Evolutionary conservation across 2,329 filamentous ascomycete species (phyloP).

Genomic region (Xylariaceae sp.): DNA sequence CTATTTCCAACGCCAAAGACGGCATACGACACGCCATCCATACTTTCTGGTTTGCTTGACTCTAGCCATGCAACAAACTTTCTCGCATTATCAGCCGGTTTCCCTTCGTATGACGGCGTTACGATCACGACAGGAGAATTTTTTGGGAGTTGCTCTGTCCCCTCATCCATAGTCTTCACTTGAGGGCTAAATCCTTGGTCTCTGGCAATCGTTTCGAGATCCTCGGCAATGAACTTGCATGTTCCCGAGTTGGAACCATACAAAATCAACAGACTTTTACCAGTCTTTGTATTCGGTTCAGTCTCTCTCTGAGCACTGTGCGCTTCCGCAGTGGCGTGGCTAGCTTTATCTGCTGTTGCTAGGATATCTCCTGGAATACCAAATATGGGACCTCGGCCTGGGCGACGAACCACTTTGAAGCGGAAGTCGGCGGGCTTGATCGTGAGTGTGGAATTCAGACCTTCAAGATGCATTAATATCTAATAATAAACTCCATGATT

Average conservation of each 20-base stretch:
- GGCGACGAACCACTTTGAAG: constrained; percentile 47
- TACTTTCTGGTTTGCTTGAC: constrained; percentile 31
- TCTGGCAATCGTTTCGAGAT: constrained; percentile 43
- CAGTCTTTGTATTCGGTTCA: constrained; percentile 27
- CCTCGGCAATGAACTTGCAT: constrained; percentile 50
- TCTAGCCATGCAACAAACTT: constrained; percentile 54
- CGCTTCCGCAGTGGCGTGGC: not conserved
- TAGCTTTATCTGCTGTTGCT: not conserved
- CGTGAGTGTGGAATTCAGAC: constrained; percentile 52
- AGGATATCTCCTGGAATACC: constrained; percentile 6
- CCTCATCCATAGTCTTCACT: constrained; percentile 46
- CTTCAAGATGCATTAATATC: constrained; percentile 2
- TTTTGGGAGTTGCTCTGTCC: constrained; percentile 44
- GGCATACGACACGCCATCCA: constrained; percentile 47
- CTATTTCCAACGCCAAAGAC: constrained; percentile 51
- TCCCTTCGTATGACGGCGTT: constrained; percentile 54
- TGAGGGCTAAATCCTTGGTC: constrained; percentile 44
- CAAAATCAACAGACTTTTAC: constrained; percentile 46
- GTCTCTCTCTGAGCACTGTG: constrained; percentile 6
- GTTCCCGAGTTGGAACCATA: constrained; percentile 58
- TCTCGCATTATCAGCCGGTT: constrained; percentile 53
- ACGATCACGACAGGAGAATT: constrained; percentile 49
- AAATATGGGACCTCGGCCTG: constrained; percentile 1
- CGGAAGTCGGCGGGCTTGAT: constrained; percentile 61
- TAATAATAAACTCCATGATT: not conserved